Conservation (phyloP, 495 filamentous ascomycete species). For the Chaetomidium leptoderma region DNA sequence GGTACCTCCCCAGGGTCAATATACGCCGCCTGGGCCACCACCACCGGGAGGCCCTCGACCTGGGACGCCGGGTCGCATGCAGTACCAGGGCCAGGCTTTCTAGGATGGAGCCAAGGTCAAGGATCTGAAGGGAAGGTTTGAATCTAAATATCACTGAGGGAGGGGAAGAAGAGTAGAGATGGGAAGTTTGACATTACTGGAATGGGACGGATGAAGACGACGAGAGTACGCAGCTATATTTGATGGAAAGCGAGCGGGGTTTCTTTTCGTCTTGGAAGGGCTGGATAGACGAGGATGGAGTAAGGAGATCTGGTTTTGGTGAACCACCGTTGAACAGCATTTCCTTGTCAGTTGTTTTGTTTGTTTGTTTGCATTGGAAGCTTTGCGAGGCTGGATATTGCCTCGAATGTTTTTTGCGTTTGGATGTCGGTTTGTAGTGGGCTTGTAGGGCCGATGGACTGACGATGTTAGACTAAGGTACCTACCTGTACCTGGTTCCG, state of each 20-base stretch:
- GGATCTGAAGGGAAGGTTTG: slow-evolving; percentile 21
- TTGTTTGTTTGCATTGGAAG: slow-evolving; percentile 1
- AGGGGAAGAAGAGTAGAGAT: neutral
- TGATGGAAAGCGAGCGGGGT: neutral
- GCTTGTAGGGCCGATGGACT: neutral
- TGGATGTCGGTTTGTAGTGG: neutral
- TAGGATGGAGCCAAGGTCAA: slow-evolving; percentile 24
- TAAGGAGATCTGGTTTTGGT: neutral
- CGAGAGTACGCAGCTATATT: neutral
- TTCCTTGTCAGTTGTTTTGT: neutral
- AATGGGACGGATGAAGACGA: neutral
- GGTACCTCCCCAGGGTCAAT: slow-evolving; percentile 33
- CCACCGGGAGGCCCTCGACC: slow-evolving; percentile 20
- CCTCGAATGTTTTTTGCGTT: slow-evolving; percentile 4
- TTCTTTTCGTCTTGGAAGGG: neutral
- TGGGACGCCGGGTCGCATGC: slow-evolving; percentile 31
- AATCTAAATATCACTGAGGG: neutral
- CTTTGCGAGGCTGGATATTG: slow-evolving; percentile 13
- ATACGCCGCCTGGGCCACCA: slow-evolving; percentile 19
- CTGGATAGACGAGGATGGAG: slow-evolving; percentile 7
- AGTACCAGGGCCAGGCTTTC: slow-evolving; percentile 41
- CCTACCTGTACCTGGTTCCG: no score
- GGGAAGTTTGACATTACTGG: neutral
- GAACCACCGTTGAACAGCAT: neutral
- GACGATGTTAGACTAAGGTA: neutral